Evolutionary conservation across 169 alveolate genomes (phyloP), one percentile per base, ranked within the genome.

Genomic region (Cryptosporidium meleagridis): DNA sequence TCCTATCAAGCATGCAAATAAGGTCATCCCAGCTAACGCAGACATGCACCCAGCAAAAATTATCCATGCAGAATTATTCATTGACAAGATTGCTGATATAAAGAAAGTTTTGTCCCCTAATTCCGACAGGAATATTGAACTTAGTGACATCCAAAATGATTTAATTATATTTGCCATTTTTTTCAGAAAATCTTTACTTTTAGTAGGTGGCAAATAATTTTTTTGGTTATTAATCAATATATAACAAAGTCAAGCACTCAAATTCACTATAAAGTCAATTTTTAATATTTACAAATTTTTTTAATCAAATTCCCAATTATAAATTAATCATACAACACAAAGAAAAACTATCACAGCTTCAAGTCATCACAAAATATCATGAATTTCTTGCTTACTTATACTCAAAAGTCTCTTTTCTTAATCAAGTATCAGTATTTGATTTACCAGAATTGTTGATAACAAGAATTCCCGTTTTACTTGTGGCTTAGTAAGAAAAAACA

Each of bases 21-120:
- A 58, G 41, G 94, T 93, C 96, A 95, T 93, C 14, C 92, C 80
- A 52, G 91, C 87, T 92, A 95, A 53, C 3, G 95, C 94, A 31
- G 75, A 44, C 53, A 91, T 61, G 18, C 93, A 85, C 2, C 95
- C 96, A 23, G 70, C n/a, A 51, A 93, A 92, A 21, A 94, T 87
- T 35, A 85, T 87, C 52, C 80, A 59, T 73, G 93, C 85, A 3
- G 93, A 55, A 67, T 85, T 58, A 67, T 91, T 92, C 93, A 91
- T 85, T 52, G 95, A 80, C 37, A 93, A 92, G 10, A 93, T 71
- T 45, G 95, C 94, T 2, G 93, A 91, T 29, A 95, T 85, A 44
- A 95, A 93, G 71, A 94, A 95, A 33, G 97, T 94, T 67, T 93
- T 84, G 70, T 95, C 96, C 23, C 95, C 96, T 44, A 94, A 23